These are phyloP conservation scores for Dactylonectria macrodidyma DNA, from an alignment of 2,329 filamentous ascomycete species.

Conservation along the genomic window DNA sequence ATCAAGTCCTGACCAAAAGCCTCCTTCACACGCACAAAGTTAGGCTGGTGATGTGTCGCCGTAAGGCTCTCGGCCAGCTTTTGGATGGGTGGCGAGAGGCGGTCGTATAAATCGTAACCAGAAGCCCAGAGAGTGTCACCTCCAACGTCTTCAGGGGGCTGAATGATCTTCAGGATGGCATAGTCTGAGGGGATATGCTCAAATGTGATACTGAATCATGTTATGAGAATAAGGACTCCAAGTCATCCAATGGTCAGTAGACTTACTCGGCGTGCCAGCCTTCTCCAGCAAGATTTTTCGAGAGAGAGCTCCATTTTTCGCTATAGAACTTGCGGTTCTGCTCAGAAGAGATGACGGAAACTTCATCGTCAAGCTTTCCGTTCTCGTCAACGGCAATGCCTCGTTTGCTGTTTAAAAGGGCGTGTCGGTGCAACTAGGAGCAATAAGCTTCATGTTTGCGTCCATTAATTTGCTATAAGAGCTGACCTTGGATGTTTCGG, in stretches of 20 bases:
- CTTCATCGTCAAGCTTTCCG: constrained; percentile 32
- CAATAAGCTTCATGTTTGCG: too few species aligned
- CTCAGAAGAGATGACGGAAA: constrained; percentile 30
- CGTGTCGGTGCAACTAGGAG: constrained; percentile 26
- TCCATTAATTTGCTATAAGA: too few species aligned
- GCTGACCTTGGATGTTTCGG: constrained; percentile 27
- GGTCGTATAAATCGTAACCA: constrained; percentile 30
- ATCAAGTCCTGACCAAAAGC: constrained; percentile 24
- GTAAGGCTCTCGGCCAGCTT: constrained; percentile 29
- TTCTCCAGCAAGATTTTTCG: neutral
- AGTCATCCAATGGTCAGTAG: neutral
- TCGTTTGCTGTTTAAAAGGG: constrained; percentile 32
- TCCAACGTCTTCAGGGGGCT: constrained; percentile 29
- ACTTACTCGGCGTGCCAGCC: constrained; percentile 33
- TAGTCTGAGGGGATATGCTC: constrained; percentile 32
- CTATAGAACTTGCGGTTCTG: neutral
- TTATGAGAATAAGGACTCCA: neutral
- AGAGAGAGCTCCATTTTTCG: neutral
- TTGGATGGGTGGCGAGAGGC: constrained; percentile 27
- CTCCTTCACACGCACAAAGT: constrained; percentile 22
- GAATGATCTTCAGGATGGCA: constrained; percentile 29
- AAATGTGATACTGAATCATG: constrained; percentile 24
- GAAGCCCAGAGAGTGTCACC: constrained; percentile 33
- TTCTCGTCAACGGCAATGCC: constrained; percentile 32
- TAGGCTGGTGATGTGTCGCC: constrained; percentile 22